Conservation (phyloP, 495 filamentous ascomycete genomes). For the Aspergillus homomorphus region DNA sequence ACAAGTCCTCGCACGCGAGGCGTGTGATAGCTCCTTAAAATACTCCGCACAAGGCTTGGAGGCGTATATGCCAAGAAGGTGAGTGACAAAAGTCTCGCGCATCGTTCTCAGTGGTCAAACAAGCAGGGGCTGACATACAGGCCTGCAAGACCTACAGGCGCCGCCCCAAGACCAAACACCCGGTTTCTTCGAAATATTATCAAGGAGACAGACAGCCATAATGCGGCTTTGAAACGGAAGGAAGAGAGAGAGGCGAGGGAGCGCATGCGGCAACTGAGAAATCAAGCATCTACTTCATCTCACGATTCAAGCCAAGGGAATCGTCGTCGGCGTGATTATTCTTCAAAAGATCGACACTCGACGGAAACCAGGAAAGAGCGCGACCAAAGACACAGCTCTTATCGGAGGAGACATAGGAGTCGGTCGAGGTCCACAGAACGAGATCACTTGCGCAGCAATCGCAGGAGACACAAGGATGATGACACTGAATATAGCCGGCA, state of each 20-base stretch:
- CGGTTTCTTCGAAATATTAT: conserved; percentile 86
- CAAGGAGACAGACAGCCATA: conserved; percentile 83
- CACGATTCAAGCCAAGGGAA: conserved; percentile 23
- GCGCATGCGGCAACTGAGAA: conserved; percentile 50
- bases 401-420: conserved; percentile 30
- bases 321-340: conserved; percentile 14
- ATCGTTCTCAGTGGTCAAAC: not conserved
- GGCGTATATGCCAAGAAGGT: conserved; percentile 70
- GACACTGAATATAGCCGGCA: conserved; percentile 22
- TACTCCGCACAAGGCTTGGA: conserved; percentile 72
- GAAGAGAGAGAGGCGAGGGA: conserved; percentile 66
- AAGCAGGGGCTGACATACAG: conserved; percentile 3
- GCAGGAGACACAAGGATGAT: conserved; percentile 21
- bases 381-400: conserved; percentile 20
- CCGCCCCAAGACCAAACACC: conserved; percentile 86
- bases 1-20: conserved; percentile 68
- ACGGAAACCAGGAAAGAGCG: conserved; percentile 17
- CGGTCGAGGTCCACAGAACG: conserved; percentile 29
- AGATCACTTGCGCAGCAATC: conserved; percentile 31
- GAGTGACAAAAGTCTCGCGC: conserved; percentile 17
- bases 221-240: conserved; percentile 78
- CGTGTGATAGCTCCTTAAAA: conserved; percentile 61
- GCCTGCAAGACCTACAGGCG: conserved; percentile 46
- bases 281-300: conserved; percentile 31
- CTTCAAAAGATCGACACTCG: conserved; percentile 15